Conservation (phyloP, 768 basidiomycete species). For the Tylopilus felleus region DNA sequence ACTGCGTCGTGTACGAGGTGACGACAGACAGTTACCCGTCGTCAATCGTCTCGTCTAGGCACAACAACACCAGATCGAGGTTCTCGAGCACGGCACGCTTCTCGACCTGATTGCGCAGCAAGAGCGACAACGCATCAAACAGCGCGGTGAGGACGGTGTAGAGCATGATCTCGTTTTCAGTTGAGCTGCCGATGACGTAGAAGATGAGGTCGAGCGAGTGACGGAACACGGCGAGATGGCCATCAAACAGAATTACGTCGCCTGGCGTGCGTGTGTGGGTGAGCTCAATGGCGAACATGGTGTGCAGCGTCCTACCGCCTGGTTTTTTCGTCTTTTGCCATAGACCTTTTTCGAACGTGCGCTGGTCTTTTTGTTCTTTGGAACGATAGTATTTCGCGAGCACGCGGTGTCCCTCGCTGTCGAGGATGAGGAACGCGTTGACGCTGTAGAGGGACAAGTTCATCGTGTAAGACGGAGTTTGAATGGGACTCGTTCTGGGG, state of each 20-base stretch:
- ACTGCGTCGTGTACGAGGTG: not conserved
- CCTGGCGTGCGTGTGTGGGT: constrained; percentile 42
- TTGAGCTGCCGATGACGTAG: constrained; percentile 84
- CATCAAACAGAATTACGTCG: constrained; percentile 91
- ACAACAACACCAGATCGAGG: constrained; percentile 86
- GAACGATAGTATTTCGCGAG: constrained; percentile 93
- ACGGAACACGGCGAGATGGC: constrained; percentile 88
- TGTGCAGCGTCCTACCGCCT: constrained; percentile 58
- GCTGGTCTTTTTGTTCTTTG: constrained; percentile 86
- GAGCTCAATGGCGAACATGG: not conserved
- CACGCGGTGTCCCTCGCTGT: constrained; percentile 92
- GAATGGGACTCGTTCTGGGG: constrained; percentile 18
- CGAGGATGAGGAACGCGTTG: constrained; percentile 85
- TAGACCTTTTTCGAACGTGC: constrained; percentile 91
- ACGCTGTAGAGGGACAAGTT: constrained; percentile 89
- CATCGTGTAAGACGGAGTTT: constrained; percentile 32
- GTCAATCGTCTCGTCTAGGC: constrained; percentile 95
- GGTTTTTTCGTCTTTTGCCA: constrained; percentile 95
- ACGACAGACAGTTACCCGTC: constrained; percentile 70
- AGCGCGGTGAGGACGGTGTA: constrained; percentile 80
- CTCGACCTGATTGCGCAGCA: constrained; percentile 90
- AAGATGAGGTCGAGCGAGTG: constrained; percentile 94
- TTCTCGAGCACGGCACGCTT: constrained; percentile 94
- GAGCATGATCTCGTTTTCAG: constrained; percentile 96
- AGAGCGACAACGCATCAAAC: constrained; percentile 78